Evolutionary conservation across 352 stramenopile genomes (phyloP), one percentile per base, ranked within the genome.

Genomic region (Phytophthora podocarpi): DNA sequence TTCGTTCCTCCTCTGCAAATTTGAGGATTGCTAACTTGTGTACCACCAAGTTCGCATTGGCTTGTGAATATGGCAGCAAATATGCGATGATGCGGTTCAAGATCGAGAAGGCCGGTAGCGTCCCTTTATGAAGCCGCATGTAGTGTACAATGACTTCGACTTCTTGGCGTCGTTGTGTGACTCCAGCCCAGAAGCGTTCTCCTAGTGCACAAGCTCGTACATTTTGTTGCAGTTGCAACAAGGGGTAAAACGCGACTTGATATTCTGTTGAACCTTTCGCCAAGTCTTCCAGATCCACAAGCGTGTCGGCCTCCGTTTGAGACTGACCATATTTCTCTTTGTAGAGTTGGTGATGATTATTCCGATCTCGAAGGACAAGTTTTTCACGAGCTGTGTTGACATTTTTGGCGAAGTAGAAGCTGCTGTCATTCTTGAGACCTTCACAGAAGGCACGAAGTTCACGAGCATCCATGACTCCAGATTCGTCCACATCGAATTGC

Each of bases 401-500:
- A 42, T 91, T 91, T 32, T 82, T 78, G 26, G 64, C 61, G 40
- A 89, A 91, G 60, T 87, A 91, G 47, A 78, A 89, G 36, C 84
- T 85, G 24, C 68, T 70, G 11, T 72, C 61, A 32, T 72, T 82
- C 31, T 82, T 83, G 9, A 88, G 57, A 28, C 79, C 78, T 12
- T 78, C 72, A 40, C 76, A 89, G 45, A 91, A 89, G 1, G 66
- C 64, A 7, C 66, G 43, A 27, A 90, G 62, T 39, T 90, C 81
- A 10, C 52, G 70, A 37, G 60, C 67, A 51, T 89, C 78, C 77
- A 91, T 87, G 30, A 76, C 72, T 4, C 82, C 82, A 4, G 82
- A 91, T 9, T 74, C 70, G 48, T 91, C 80, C 7, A 77, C 64
- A 47, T 91, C 82, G 40, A 89, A 91, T 16, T 89, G 63, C 9